Base-by-base conservation (phyloP, 164 flowering plant species). In the Warburgia ugandensis region DNA sequence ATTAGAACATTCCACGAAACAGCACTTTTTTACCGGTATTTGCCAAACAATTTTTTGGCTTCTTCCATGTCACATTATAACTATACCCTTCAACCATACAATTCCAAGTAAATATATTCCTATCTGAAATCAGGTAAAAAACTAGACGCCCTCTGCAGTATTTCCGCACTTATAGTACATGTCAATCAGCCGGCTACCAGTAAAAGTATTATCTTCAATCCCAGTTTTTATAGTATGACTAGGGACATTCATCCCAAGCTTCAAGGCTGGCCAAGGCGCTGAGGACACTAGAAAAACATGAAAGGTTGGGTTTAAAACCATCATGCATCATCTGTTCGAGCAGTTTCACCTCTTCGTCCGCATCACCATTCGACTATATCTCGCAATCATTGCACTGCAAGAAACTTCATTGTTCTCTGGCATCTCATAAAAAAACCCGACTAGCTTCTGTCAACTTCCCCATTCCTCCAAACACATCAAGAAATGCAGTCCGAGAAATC, bases 51-150 rank as follows among this genome's bases (percentile, higher is more conserved):
- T 37, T 69, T 61, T 46, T 25, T 56, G 30, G 86, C 81, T 62
- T 77, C 79, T 56, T 61, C 74, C 41, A 71, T 45, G 48, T 59
- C 58, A 22, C 79, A 61, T 73, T 77, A 31, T 69, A 28, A 49
- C 80, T 45, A 55, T 74, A 78, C 10, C 82, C 86, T 10, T 67
- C 60, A 6, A 76, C 56, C 80, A 83, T 75, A 43, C 82, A 65
- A 50, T 78, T 83, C 84, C 84, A 80, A 23, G 63, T 59, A 41
- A 71, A 77, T 14, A 76, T 68, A 61, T 76, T 76, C 54, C 65
- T 77, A 25, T 62, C 57, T 10, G 21, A 22, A 28, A 72, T 53
- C 12, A 56, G 54, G 55, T 79, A 70, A 58, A 83, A 80, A 21
- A 68, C 66, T 25, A 38, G 43, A 3, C 71, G 67, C 73, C 84